Evolutionary conservation across 805 yeast species (phyloP), one percentile per base, ranked within the genome.

Genomic region (Myxozyma sirexii): DNA sequence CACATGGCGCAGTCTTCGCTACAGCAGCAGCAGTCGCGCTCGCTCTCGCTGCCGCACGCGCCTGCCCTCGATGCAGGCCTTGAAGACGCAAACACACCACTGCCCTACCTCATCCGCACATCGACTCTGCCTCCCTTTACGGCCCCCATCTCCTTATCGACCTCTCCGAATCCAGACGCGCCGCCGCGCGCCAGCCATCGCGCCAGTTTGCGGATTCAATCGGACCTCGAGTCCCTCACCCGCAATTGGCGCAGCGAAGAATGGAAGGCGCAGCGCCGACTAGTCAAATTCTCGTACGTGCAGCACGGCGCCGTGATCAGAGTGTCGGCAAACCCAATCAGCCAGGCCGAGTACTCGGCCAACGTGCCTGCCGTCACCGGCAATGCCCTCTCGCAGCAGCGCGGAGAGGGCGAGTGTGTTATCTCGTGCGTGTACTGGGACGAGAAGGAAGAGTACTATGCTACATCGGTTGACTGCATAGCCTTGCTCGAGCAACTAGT

Each of bases 401-500:
- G 62, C 23, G 62, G 64, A n/a, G 59, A 57, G 24, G 62, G 64
- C 41, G 61, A 51, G 26, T 54, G 56, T 21, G 59, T 57, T 13
- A 47, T 60, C 17, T 60, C 64, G 37, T 86, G 90, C 69, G 84
- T 85, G 33, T 78, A 76, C 68, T 84, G 87, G 85, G 72, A 74
- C 42, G 82, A 79, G 48, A 72, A 76, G 17, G 70, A 72, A n/a
- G 73, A 77, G 60, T 79, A 76, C 68, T 83, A 77, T 56, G 84
- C 85, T 31, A 86, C 90, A 0, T 81, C 86, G 1, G 90, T 85
- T 19, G 90, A 86, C 69, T 76, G 85, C 43, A 82, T 86, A 17
- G 69, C 77, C 21, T 70, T 86, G 4, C 71, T 86, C 37, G 90
- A 86, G 68, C 77, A 78, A 58, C 74, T 86, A 45, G 83, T 85